Evolutionary conservation across 1,284 basidiomycete species (phyloP), one percentile per base, ranked within the genome.

Genomic region (Trametes pubescens): DNA sequence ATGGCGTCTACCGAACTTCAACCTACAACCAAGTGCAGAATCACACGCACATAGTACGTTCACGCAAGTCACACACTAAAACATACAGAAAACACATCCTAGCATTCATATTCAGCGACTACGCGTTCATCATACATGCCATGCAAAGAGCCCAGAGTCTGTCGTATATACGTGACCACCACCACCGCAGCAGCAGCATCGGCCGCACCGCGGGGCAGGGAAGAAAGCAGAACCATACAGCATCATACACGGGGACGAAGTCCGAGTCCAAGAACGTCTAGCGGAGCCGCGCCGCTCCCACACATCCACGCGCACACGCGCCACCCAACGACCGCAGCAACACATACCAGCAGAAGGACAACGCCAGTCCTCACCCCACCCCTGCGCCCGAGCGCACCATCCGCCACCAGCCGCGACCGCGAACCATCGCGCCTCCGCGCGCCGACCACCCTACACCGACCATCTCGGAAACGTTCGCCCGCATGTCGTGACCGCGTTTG

Each of bases 401-500:
- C 29, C 49, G 16, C 48, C 5, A 11, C 26, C 48, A 32, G 18
- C 29, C 37, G 51, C 34, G 26, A 9, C 29, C 37, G 51, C 34
- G 26, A 9, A 4, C 14, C 48, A 9, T n/a, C 37, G 29, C 34
- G 5, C 35, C 51, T 16, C 18, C 21, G 47, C 22, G 47, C 26
- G 10, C 26, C 47, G 24, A 49, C 21, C 51, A 10, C 34, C 51
- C 51, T 8, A 14, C 26, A 21, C 52, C 52, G 22, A 32, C 37
- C 52, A 35, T 21, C 49, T 34, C 49, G 47, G 18, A 29, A 18
- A 51, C 32, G 21, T 34, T 40, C 8, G 35, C 46, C 46, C 62
- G 57, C 62, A 64, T 58, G 55, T 48, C 49, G 46, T 38, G 57
- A 51, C 47, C 47, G 57, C 40, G 48, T 40, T 49, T 57, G 57